These are phyloP conservation scores for Lindgomyces ingoldianus DNA, from an alignment of 495 filamentous ascomycete genomes.

Conservation along the genomic window DNA sequence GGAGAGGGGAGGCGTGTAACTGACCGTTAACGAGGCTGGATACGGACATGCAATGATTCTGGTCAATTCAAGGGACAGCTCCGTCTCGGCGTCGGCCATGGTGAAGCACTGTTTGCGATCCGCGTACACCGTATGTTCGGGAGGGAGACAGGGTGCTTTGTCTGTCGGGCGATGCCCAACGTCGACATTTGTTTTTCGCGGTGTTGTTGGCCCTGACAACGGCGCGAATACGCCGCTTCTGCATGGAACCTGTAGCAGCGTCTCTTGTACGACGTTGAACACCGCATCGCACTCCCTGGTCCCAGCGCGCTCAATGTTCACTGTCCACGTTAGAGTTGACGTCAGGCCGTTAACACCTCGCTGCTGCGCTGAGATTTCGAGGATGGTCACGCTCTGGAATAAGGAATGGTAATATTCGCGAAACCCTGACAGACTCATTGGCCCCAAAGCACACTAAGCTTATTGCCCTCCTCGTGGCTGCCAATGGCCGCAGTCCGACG, in stretches of 20 bases:
- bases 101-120: slow-evolving; percentile 1
- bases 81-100: slow-evolving; percentile 16
- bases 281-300: background rate
- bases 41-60: slow-evolving; percentile 28
- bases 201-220: slow-evolving; percentile 28
- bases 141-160: background rate
- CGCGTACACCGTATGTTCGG: slow-evolving; percentile 1
- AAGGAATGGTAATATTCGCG: too few relatives aligned
- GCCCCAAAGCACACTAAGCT: too few relatives aligned
- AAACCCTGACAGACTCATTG: too few relatives aligned
- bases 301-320: background rate
- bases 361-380: background rate
- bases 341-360: background rate
- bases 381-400: background rate
- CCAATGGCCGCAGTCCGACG: too few relatives aligned
- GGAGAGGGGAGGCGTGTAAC: slow-evolving; percentile 3
- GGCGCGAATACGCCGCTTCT: background rate
- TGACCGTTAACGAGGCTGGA: slow-evolving; percentile 22
- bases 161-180: background rate
- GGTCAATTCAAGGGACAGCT: slow-evolving; percentile 26
- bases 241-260: background rate
- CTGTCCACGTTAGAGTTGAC: background rate
- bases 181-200: slow-evolving; percentile 19
- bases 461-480: too few relatives aligned
- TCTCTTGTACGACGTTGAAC: background rate